Evolutionary conservation across 805 yeast genomes (phyloP), one percentile per base, ranked within the genome.

Genomic region (Maudiozyma barnettii): DNA sequence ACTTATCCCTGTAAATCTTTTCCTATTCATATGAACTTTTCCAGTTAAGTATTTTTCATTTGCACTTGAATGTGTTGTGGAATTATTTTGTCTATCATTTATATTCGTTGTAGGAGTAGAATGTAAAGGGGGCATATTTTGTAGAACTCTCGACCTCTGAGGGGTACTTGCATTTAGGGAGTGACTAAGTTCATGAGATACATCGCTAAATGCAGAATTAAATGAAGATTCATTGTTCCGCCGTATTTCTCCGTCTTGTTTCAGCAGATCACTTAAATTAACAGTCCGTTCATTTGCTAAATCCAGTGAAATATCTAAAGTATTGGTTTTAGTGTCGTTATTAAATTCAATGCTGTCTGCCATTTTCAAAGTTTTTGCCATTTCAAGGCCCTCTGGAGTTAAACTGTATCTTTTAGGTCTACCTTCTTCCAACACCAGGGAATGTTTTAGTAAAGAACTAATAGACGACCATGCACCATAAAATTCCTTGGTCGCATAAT

Each of bases 401-500:
- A 90, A 64, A 40, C 64, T 72, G 61, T 79, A 88, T 21, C 73
- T 60, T 33, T 70, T 68, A 0, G 91, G 90, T 30, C 81, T 68
- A 0, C 86, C 89, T 4, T 66, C 61, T 42, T 62, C 67, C 1
- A 55, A 35, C 0, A 90, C 82, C 33, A 84, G 67, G 14, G 75
- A 84, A 45, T 83, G 75, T 26, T 73, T 76, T 18, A 78, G 57
- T 46, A 91, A 66, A 1, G 82, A 79, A 50, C 82, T 82, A 33
- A 82, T 69, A 8, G 86, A 72, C 18, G 68, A 70, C 95, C 95
- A 87, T 0, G 95, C 91, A 1, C 87, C 78, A 58, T 84, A 79
- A 55, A 74, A 76, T 44, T 80, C 83, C 20, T 73, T 74, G 0
- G 84, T 73, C 1, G 81, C 66, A 1, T 85, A 79, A 56, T 82